Percentiles rank a stretch among this genome's conserved stretches.
phyloP scores from a whole-genome alignment of 768 basidiomycete genomes.

The Pulveroboletus sp. region DNA sequence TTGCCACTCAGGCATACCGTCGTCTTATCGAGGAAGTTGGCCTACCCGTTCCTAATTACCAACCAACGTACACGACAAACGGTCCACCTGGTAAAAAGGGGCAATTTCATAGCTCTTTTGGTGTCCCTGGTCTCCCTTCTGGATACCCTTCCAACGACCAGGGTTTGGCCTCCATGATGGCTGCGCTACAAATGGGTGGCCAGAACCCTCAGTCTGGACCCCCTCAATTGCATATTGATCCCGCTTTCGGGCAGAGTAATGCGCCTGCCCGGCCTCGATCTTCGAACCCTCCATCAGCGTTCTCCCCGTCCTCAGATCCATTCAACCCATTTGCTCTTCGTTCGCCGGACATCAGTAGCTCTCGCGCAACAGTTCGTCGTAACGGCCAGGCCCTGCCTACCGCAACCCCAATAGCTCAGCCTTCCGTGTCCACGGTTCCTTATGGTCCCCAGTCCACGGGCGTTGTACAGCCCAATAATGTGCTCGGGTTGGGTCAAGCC shows the following conservation, averaged over 20 bases:
- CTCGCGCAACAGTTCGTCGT: slow-evolving; percentile 45
- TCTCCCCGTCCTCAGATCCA: slow-evolving; percentile 49
- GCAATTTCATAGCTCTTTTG: slow-evolving; percentile 49
- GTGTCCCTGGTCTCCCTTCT: slow-evolving; percentile 70
- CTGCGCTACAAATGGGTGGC: slow-evolving; percentile 84
- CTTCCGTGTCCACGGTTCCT: slow-evolving; percentile 34
- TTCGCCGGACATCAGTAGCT: slow-evolving; percentile 47
- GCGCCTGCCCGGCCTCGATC: slow-evolving; percentile 43
- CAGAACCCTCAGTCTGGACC: slow-evolving; percentile 80
- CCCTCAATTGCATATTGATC: slow-evolving; percentile 67
- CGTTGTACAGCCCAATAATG: slow-evolving; percentile 49
- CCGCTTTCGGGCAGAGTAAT: slow-evolving; percentile 46
- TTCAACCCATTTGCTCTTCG: slow-evolving; percentile 56
- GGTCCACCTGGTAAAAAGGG: slow-evolving; percentile 59
- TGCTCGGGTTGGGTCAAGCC: slow-evolving; percentile 64
- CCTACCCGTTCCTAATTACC: slow-evolving; percentile 82
- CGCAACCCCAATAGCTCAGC: slow-evolving; percentile 31
- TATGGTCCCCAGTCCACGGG: slow-evolving; percentile 62
- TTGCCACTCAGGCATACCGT: slow-evolving; percentile 91
- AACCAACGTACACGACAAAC: slow-evolving; percentile 66
- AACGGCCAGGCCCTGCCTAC: slow-evolving; percentile 30
- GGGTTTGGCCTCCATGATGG: slow-evolving; percentile 89
- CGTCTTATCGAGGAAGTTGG: slow-evolving; percentile 94
- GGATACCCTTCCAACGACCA: slow-evolving; percentile 82
- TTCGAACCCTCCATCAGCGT: slow-evolving; percentile 41